Evolutionary conservation across 805 yeast genomes (phyloP).

Genomic region (Monosporozyma unispora): DNA sequence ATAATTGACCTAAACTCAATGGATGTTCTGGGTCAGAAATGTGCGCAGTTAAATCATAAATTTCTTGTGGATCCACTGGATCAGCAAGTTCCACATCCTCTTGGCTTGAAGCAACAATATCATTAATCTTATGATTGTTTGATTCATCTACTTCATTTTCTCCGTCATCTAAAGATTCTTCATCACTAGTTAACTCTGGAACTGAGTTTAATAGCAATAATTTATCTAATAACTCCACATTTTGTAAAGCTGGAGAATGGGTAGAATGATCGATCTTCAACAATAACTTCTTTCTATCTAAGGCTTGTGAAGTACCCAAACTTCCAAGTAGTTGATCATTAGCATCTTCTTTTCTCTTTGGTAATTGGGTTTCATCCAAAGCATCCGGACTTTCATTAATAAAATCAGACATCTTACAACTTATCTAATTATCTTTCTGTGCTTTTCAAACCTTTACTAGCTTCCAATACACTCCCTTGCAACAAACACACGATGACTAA

Average conservation of each 20-base stretch:
- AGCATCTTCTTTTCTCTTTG: slow-evolving; percentile 44
- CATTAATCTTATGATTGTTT: slow-evolving; percentile 2
- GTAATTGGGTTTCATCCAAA: slow-evolving; percentile 64
- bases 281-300: slow-evolving; percentile 20
- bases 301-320: slow-evolving; percentile 9
- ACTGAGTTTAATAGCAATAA: slow-evolving; percentile 16
- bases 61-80: slow-evolving; percentile 79
- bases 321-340: slow-evolving; percentile 16
- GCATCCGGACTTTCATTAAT: slow-evolving; percentile 89
- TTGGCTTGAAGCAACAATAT: neutral
- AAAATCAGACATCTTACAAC: slow-evolving; percentile 54
- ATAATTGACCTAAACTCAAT: slow-evolving; percentile 82
- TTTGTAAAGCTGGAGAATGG: slow-evolving; percentile 19
- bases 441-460: neutral
- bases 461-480: neutral
- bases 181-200: slow-evolving; percentile 21
- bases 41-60: slow-evolving; percentile 74
- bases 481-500: neutral
- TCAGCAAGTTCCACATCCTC: slow-evolving; percentile 35
- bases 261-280: slow-evolving; percentile 21
- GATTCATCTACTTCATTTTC: slow-evolving; percentile 6
- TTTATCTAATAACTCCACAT: slow-evolving; percentile 25
- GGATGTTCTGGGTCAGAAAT: slow-evolving; percentile 98
- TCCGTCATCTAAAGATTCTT: slow-evolving; percentile 11
- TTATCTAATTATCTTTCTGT: neutral